Evolutionary conservation across 139 green algal genomes (phyloP).

Genomic region (Trebouxia sp.): DNA sequence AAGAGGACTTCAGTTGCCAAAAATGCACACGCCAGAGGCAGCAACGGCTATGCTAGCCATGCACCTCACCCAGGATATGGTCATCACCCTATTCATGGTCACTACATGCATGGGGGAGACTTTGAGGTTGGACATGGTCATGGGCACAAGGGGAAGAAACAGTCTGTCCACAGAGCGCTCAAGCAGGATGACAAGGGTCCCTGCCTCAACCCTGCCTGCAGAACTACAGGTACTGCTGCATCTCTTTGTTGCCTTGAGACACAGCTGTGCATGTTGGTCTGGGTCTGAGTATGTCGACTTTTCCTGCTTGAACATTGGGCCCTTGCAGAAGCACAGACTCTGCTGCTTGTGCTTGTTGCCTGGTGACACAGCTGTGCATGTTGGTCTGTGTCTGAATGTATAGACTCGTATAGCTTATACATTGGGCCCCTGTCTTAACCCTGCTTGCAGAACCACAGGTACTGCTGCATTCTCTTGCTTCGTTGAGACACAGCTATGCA

Average conservation of each 20-base stretch:
- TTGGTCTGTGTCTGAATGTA: too few relatives aligned
- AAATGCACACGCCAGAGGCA: not conserved
- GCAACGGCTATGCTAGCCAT: not conserved
- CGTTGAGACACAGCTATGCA: too few relatives aligned
- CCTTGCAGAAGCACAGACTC: too few relatives aligned
- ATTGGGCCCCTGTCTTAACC: too few relatives aligned
- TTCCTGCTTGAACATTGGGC: too few relatives aligned
- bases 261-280: too few relatives aligned
- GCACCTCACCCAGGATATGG: slow-evolving; percentile 5
- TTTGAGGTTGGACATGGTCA: not conserved
- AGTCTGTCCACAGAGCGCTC: not conserved
- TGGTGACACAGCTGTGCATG: too few relatives aligned
- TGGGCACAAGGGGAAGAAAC: not conserved
- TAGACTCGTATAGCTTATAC: too few relatives aligned
- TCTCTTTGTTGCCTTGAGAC: too few relatives aligned
- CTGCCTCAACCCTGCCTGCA: slow-evolving; percentile 27
- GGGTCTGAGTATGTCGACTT: not conserved
- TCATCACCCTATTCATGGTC: slow-evolving; percentile 14
- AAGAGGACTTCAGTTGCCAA: not conserved
- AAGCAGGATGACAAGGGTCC: slow-evolving; percentile 32
- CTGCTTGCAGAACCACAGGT: too few relatives aligned
- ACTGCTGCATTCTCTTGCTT: too few relatives aligned
- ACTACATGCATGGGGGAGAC: not conserved
- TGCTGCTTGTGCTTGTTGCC: too few relatives aligned
- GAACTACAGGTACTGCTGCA: not conserved